Percentiles rank a stretch among this genome's conserved stretches.
Conservation (phyloP, 2,329 filamentous ascomycete genomes). For the Chrysosporium keratinophilum region DNA sequence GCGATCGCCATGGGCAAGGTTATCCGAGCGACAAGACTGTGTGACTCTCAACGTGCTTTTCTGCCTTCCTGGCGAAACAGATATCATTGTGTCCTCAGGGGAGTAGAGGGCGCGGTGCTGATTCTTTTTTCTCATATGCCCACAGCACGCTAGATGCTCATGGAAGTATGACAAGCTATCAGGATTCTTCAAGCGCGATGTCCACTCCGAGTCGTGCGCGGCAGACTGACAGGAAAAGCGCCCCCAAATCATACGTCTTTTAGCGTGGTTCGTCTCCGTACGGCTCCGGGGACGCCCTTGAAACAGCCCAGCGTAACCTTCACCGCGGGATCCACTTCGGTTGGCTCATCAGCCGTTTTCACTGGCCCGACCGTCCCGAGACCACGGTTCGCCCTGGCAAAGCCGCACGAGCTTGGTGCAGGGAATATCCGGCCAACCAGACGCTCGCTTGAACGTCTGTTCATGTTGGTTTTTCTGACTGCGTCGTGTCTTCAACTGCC, state of each 20-base stretch:
- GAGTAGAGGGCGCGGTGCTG: no score
- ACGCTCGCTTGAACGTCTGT: conserved; percentile 1
- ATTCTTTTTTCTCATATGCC: no score
- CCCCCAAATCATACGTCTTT: neutral
- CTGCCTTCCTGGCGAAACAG: no score
- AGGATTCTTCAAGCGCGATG: conserved; percentile 4
- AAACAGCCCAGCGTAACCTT: conserved; percentile 9
- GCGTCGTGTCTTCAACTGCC: neutral
- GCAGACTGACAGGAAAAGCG: neutral
- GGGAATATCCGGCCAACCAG: conserved; percentile 11
- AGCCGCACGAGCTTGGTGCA: conserved; percentile 12
- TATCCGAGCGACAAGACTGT: no score
- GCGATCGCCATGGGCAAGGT: no score
- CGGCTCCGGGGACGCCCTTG: neutral
- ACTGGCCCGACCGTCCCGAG: conserved; percentile 13
- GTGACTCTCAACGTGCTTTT: no score
- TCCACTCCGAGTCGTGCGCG: neutral
- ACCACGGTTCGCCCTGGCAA: conserved; percentile 12
- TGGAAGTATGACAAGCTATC: neutral
- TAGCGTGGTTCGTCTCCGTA: neutral
- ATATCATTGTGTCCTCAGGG: no score
- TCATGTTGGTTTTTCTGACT: conserved; percentile 12
- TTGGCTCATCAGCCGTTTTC: neutral
- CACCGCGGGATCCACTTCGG: neutral
- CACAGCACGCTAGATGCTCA: neutral